phyloP scores from a whole-genome alignment of 2,329 filamentous ascomycete genomes.

The Trichoderma gracile region DNA sequence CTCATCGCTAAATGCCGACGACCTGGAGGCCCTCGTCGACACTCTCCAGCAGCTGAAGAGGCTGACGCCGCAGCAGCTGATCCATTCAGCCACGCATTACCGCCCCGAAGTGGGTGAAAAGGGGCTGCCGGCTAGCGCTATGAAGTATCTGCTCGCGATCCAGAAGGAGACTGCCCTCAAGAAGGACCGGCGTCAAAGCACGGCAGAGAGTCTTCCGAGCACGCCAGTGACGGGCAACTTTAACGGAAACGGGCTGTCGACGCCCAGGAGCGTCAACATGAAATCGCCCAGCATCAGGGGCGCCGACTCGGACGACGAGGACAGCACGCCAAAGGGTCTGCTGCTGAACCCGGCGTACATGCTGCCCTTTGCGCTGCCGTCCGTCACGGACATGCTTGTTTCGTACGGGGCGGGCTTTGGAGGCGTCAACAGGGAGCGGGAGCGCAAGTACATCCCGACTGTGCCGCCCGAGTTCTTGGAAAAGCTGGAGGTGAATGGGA shows the following conservation, averaged over 20 bases:
- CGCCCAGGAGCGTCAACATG: slow-evolving; percentile 45
- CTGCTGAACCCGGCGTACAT: slow-evolving; percentile 88
- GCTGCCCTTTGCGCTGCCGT: slow-evolving; percentile 92
- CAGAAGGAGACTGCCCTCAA: slow-evolving; percentile 71
- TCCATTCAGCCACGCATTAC: slow-evolving; percentile 91
- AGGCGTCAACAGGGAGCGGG: slow-evolving; percentile 85
- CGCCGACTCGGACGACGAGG: slow-evolving; percentile 49
- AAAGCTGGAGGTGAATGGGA: slow-evolving; percentile 69
- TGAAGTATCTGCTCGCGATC: slow-evolving; percentile 80
- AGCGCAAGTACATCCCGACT: slow-evolving; percentile 92
- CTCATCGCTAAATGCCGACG: slow-evolving; percentile 82
- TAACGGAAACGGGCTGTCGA: slow-evolving; percentile 48
- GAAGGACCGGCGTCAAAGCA: slow-evolving; percentile 55
- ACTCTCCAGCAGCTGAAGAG: slow-evolving; percentile 87
- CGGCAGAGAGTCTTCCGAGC: slow-evolving; percentile 47
- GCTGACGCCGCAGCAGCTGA: slow-evolving; percentile 81
- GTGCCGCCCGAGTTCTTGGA: slow-evolving; percentile 91
- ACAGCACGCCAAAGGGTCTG: slow-evolving; percentile 71
- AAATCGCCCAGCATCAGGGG: slow-evolving; percentile 43
- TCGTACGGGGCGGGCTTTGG: slow-evolving; percentile 94
- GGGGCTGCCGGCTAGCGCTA: slow-evolving; percentile 79
- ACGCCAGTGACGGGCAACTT: slow-evolving; percentile 46
- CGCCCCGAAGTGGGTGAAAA: slow-evolving; percentile 94
- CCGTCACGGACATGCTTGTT: slow-evolving; percentile 95
- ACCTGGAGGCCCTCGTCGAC: slow-evolving; percentile 81